Evolutionary conservation across 2,329 filamentous ascomycete genomes (phyloP).

Genomic region (Trichoderma semiorbis): DNA sequence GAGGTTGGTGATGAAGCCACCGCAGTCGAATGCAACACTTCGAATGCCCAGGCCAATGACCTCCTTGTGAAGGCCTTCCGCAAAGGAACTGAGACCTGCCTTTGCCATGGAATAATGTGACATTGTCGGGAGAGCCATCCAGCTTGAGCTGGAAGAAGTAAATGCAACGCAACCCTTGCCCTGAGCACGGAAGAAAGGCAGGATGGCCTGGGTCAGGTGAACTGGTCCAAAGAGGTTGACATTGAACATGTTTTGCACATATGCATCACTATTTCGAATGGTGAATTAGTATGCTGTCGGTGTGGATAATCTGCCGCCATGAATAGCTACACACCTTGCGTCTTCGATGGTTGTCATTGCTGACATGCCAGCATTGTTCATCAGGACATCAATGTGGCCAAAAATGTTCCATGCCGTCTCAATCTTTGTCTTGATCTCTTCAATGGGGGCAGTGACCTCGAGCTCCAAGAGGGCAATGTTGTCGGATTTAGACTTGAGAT

Average conservation of each 20-base stretch:
- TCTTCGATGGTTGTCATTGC: constrained; percentile 30
- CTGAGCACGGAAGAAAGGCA: constrained; percentile 29
- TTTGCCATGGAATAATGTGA: constrained; percentile 32
- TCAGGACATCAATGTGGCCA: constrained; percentile 32
- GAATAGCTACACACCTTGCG: constrained; percentile 26
- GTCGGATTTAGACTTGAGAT: constrained; percentile 25
- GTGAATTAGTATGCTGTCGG: background rate
- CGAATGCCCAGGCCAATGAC: constrained; percentile 27
- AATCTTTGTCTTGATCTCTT: constrained; percentile 23
- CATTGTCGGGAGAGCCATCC: constrained; percentile 31
- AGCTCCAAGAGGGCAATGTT: constrained; percentile 30
- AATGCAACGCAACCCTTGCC: constrained; percentile 28
- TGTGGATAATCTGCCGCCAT: rapidly evolving
- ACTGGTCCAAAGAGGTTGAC: constrained; percentile 30
- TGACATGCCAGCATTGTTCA: constrained; percentile 36
- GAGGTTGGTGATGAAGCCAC: constrained; percentile 30
- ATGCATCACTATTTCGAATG: constrained; percentile 23
- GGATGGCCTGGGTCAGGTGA: constrained; percentile 27
- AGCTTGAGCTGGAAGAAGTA: constrained; percentile 28
- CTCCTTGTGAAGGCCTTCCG: constrained; percentile 32
- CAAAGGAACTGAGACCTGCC: constrained; percentile 27
- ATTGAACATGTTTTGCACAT: constrained; percentile 27
- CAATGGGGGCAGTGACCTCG: constrained; percentile 26
- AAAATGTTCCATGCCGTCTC: constrained; percentile 30
- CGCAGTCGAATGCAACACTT: constrained; percentile 32